Base-by-base conservation (phyloP, 768 basidiomycete genomes). In the Leucosporidium creatinivorum region DNA sequence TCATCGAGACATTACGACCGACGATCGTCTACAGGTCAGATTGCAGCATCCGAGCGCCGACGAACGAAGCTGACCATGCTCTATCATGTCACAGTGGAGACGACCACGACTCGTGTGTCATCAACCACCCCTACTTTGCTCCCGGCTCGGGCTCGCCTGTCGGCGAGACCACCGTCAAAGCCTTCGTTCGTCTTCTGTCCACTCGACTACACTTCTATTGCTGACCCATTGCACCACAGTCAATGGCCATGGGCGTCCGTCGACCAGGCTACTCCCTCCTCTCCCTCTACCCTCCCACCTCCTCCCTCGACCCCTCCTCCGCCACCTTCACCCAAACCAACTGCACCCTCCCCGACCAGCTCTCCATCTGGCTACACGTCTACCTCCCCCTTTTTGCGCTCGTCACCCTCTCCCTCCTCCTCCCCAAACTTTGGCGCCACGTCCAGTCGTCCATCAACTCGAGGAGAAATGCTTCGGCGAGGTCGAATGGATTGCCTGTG, bases 101-200 rank as follows among this genome's bases (percentile, higher is more conserved):
- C 77, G 93, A 97, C 75, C 93, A 96, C 76, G 94, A 97, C 74
- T 91, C 93, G 71, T 98, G 94, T 78, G 89, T 75, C n/a, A 80
- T 81, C 76, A 85, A 87, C 77, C 72, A 78, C 69, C 76, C 77
- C 62, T 69, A 69, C 63, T 68, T 67, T n/a, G 67, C 67, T 47
- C 77, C 77, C 47, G 48, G 25, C 59, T 49, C 48, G 17, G 8
- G 18, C 48, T 57, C 44, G 12, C 30, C 47, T 30, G 57, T 66
- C n/a, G 47, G 28, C 33, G 93, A 98, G 79, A 82, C 93, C 25
- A 89, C 91, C 0, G 84, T 97, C 75, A 96, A 92, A 77, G 87
- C 91, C 3, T 82, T 96, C 74, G 39, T 44, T 6, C 39, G 39
- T 15, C 39, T 17, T 17, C 59, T 68, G 18, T 31, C 59, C 59